These are phyloP conservation scores for Pistacia atlantica DNA, from an alignment of 345 rosid species.

Conservation along the genomic window DNA sequence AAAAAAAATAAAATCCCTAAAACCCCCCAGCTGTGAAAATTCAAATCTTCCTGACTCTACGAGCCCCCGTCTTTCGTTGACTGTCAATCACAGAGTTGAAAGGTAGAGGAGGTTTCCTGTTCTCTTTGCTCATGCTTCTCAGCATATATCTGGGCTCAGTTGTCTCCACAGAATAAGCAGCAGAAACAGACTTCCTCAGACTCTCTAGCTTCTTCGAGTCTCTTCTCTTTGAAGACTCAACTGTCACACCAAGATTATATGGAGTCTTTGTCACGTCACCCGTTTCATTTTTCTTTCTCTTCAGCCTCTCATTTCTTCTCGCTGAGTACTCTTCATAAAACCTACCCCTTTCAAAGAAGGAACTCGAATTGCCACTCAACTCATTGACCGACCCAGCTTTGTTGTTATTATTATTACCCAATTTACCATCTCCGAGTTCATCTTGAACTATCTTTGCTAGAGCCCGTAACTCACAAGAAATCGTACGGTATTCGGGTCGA, in stretches of 20 bases:
- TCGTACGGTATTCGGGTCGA: constrained; percentile 55
- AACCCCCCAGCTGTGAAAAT: neutral
- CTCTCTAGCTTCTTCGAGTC: constrained; percentile 54
- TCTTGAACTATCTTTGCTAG: constrained; percentile 51
- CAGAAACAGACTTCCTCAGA: constrained; percentile 52
- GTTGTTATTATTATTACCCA: constrained; percentile 6
- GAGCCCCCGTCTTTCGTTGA: constrained; percentile 27
- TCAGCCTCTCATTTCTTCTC: constrained; percentile 80
- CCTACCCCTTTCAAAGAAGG: constrained; percentile 79
- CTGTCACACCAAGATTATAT: constrained; percentile 60
- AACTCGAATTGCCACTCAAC: constrained; percentile 28
- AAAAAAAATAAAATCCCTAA: neutral
- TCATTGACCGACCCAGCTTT: constrained; percentile 12
- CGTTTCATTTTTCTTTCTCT: constrained; percentile 49
- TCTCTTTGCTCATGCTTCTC: constrained; percentile 82
- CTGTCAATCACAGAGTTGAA: constrained; percentile 23
- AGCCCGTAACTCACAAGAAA: constrained; percentile 69
- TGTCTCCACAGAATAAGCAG: constrained; percentile 46
- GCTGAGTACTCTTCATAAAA: constrained; percentile 83
- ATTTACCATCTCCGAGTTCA: constrained; percentile 35
- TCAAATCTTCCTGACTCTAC: constrained; percentile 39
- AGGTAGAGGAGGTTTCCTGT: constrained; percentile 64
- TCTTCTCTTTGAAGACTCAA: constrained; percentile 60
- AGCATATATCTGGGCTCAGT: constrained; percentile 65
- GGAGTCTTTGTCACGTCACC: constrained; percentile 33